phyloP scores from a whole-genome alignment of 2,329 filamentous ascomycete species.

The Chrysoporthe cubensis region DNA sequence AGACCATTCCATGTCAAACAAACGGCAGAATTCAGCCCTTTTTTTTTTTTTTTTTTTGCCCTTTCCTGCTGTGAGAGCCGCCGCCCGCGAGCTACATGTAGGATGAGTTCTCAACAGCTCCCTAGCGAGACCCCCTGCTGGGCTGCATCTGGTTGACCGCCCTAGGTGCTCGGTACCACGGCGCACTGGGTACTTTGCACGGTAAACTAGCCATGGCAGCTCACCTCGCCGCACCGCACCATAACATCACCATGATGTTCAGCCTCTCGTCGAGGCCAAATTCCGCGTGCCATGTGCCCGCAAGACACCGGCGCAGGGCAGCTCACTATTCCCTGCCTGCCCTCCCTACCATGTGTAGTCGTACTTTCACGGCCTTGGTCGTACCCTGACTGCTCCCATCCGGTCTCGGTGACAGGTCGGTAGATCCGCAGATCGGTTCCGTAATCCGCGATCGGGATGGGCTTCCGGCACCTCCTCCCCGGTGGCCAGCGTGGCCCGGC shows the following conservation, averaged over 20 bases:
- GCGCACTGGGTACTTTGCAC: too few species aligned
- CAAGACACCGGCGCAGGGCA: too few species aligned
- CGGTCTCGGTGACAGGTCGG: slow-evolving; percentile 7
- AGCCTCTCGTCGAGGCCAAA: too few species aligned
- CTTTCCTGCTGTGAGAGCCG: not conserved
- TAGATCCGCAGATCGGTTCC: slow-evolving; percentile 17
- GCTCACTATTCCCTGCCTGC: too few species aligned
- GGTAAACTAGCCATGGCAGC: not conserved
- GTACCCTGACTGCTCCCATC: not conserved
- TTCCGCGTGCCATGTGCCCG: too few species aligned
- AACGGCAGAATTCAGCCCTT: slow-evolving; percentile 24
- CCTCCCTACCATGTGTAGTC: too few species aligned
- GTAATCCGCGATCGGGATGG: slow-evolving; percentile 17
- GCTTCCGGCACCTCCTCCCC: slow-evolving; percentile 4
- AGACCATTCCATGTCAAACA: slow-evolving; percentile 19
- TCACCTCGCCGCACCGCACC: too few species aligned
- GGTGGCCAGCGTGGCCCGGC: slow-evolving; percentile 7
- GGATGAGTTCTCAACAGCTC: not conserved
- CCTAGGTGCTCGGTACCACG: not conserved
- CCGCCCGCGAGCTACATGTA: not conserved
- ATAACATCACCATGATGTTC: too few species aligned
- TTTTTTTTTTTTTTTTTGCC: not conserved
- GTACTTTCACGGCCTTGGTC: too few species aligned
- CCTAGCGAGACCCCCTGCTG: not conserved
- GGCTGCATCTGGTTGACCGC: not conserved